Evolutionary conservation across 1,139 yeast species (phyloP).

Genomic region (Geotrichum klebahnii): DNA sequence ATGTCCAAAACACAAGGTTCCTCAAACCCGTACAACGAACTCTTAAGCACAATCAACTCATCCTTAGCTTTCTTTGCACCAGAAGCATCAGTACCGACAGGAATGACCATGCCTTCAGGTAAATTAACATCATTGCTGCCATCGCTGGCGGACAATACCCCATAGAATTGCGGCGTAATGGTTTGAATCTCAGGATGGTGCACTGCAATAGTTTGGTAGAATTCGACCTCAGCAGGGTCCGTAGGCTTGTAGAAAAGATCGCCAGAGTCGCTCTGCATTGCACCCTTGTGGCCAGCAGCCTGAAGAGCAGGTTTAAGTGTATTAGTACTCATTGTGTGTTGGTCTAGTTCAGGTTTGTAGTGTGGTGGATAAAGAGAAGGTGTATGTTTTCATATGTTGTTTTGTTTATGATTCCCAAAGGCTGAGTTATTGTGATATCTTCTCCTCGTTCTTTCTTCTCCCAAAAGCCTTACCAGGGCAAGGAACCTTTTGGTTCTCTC

Average conservation of each 20-base stretch:
- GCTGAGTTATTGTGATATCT: no score
- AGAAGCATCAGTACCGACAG: constrained; percentile 14
- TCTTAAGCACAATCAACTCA: constrained; percentile 19
- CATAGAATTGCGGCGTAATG: constrained; percentile 43
- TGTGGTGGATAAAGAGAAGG: not conserved
- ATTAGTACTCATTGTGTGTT: not conserved
- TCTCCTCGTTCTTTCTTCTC: no score
- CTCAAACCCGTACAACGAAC: constrained; percentile 44
- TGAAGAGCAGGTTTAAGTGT: constrained; percentile 34
- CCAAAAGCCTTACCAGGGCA: no score
- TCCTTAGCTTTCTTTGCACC: constrained; percentile 21
- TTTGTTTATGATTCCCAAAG: no score
- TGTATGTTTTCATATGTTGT: not conserved
- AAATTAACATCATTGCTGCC: not conserved
- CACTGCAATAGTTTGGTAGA: constrained; percentile 48
- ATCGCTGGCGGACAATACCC: constrained; percentile 35
- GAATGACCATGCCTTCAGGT: constrained; percentile 7
- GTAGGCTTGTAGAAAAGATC: constrained; percentile 70
- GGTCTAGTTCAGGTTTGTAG: no score
- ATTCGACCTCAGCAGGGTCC: constrained; percentile 59
- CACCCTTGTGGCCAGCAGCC: constrained; percentile 93
- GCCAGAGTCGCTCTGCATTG: constrained; percentile 58
- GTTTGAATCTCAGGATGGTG: constrained; percentile 28
- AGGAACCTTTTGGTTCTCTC: no score
- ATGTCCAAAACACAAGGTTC: constrained; percentile 77